Percentiles rank a stretch among this genome's conserved stretches.
phyloP scores from a whole-genome alignment of 2,329 filamentous ascomycete genomes.

The Apiospora sp. region DNA sequence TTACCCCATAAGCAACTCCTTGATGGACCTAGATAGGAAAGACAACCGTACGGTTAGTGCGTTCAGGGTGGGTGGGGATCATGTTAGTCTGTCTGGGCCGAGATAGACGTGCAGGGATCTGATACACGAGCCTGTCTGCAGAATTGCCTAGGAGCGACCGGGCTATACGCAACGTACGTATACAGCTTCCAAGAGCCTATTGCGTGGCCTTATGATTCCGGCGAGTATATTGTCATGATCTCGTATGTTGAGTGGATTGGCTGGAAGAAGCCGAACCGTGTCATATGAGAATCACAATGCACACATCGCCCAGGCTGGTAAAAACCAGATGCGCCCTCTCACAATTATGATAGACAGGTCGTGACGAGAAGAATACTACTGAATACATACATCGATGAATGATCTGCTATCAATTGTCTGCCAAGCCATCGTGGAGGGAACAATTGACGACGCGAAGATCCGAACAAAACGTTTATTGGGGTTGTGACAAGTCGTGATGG shows the following conservation, averaged over 20 bases:
- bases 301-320: background rate
- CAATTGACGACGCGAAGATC: conserved; percentile 4
- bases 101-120: background rate
- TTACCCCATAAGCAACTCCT: background rate
- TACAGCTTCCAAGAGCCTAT: background rate
- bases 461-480: conserved; percentile 19
- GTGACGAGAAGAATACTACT: background rate
- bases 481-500: background rate
- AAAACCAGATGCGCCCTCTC: background rate
- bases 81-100: conserved; percentile 7
- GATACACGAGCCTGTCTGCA: background rate
- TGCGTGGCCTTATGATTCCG: background rate
- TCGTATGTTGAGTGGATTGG: conserved; percentile 13
- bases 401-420: conserved; percentile 7
- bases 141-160: background rate
- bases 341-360: background rate
- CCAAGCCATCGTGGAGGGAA: background rate
- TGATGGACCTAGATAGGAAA: background rate
- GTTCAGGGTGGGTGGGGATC: background rate
- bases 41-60: background rate
- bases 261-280: background rate
- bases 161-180: background rate
- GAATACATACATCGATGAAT: background rate
- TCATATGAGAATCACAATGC: background rate
- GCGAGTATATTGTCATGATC: background rate